Percentiles rank a stretch among this genome's conserved stretches.
Evolutionary conservation across 2,329 filamentous ascomycete genomes (phyloP).

Genomic region (Trichophaea hybrida): DNA sequence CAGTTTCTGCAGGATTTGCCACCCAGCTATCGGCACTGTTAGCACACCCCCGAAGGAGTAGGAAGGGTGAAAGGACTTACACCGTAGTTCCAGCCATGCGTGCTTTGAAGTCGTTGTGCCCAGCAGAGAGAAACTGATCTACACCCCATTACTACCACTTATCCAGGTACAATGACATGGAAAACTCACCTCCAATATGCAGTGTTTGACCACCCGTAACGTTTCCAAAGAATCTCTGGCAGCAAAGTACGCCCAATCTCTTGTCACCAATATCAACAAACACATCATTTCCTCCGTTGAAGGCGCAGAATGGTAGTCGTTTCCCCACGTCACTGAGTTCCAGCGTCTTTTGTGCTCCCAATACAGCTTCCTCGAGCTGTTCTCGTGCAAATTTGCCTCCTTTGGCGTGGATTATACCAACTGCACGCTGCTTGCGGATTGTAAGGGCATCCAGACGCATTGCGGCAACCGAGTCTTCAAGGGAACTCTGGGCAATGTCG

Average conservation of each 20-base stretch:
- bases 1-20: conserved; percentile 79
- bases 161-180: too few species aligned
- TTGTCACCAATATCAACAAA: conserved; percentile 99
- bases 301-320: conserved; percentile 79
- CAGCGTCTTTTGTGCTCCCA: conserved; percentile 84
- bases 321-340: conserved; percentile 60
- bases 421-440: conserved; percentile 75
- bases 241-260: conserved; percentile 83
- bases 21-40: conserved; percentile 48
- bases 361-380: conserved; percentile 84
- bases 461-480: conserved; percentile 65
- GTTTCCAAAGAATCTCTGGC: conserved; percentile 74
- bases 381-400: conserved; percentile 64
- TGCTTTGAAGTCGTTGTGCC: conserved; percentile 91
- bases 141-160: too few species aligned
- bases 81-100: conserved; percentile 19
- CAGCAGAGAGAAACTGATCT: conserved; percentile 84
- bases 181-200: conserved; percentile 55
- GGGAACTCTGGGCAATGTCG: conserved; percentile 71
- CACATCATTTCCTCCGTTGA: conserved; percentile 94
- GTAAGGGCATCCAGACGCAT: conserved; percentile 67
- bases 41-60: background rate
- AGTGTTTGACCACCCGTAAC: conserved; percentile 66
- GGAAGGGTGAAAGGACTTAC: background rate
- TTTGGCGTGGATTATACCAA: conserved; percentile 57